phyloP scores from a whole-genome alignment of 148 eudicot genomes.

The Vaccinium macrocarpon region DNA sequence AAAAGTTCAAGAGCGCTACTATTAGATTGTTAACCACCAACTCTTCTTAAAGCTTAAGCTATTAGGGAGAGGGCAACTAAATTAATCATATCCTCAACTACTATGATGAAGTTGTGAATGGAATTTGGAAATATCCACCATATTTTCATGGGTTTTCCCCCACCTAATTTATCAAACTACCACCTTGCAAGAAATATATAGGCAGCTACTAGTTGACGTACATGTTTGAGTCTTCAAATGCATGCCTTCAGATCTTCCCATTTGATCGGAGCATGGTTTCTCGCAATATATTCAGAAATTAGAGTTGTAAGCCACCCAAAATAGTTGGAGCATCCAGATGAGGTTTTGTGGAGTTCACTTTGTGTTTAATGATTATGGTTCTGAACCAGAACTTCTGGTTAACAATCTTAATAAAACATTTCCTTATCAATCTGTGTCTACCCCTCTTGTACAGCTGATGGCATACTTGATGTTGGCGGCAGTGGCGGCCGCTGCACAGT shows the following conservation, averaged over 20 bases:
- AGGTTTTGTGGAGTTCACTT: slow-evolving; percentile 3
- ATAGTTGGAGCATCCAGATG: neutral
- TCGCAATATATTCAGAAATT: neutral
- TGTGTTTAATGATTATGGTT: neutral
- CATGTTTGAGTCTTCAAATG: neutral
- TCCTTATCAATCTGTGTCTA: neutral
- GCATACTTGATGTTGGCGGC: slow-evolving; percentile 73
- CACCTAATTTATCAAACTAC: neutral
- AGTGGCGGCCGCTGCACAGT: slow-evolving; percentile 65
- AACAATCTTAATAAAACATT: neutral
- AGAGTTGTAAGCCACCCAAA: neutral
- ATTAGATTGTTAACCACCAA: too few relatives aligned
- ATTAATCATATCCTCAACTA: neutral
- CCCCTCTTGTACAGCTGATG: slow-evolving; percentile 52
- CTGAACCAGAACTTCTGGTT: neutral
- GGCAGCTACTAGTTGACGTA: neutral
- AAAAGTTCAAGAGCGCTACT: neutral
- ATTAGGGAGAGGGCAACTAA: too few relatives aligned
- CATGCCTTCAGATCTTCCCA: neutral
- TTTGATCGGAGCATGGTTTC: neutral
- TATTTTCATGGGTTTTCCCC: neutral
- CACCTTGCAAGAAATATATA: neutral
- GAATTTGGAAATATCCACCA: neutral
- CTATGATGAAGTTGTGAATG: neutral
- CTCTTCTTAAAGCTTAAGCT: too few relatives aligned